A percentile compares a stretch with the other conserved stretches of the same genome.
phyloP scores from a whole-genome alignment of 1,284 basidiomycete species.

The Ustilago crameri region DNA sequence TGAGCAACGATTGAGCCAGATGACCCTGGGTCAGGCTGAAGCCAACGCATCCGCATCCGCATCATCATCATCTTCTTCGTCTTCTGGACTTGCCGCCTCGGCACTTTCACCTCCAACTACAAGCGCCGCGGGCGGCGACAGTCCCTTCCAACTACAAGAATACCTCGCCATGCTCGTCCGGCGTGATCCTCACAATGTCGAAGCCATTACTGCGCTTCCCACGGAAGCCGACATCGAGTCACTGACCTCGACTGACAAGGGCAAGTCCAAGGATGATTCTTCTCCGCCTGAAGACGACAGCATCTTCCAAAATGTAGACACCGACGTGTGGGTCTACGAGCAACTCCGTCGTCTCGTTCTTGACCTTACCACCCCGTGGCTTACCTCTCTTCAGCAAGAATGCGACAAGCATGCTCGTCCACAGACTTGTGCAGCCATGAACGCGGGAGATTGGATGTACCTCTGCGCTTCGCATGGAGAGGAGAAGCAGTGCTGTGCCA shows the following conservation, averaged over 20 bases:
- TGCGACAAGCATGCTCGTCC: conserved; percentile 70
- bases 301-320: conserved; percentile 69
- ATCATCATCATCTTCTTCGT: conserved; percentile 7
- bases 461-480: conserved; percentile 86
- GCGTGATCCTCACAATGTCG: conserved; percentile 86
- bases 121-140: conserved; percentile 71
- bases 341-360: conserved; percentile 90
- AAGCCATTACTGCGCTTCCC: conserved; percentile 78
- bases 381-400: conserved; percentile 84
- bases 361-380: conserved; percentile 87
- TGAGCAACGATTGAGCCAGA: conserved; percentile 18
- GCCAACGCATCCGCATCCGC: conserved; percentile 5
- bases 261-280: conserved; percentile 55
- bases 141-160: conserved; percentile 93
- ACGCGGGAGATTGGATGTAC: conserved; percentile 95
- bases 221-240: conserved; percentile 42
- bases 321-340: conserved; percentile 90
- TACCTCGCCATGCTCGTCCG: conserved; percentile 89
- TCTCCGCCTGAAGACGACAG: conserved; percentile 9
- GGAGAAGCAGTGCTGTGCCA: conserved; percentile 80
- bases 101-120: conserved; percentile 7
- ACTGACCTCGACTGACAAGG: conserved; percentile 58
- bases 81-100: conserved; percentile 7
- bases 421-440: conserved; percentile 89
- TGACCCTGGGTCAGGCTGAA: conserved; percentile 5